phyloP scores from a whole-genome alignment of 1,284 basidiomycete species.

The Takashimella koratensis region DNA sequence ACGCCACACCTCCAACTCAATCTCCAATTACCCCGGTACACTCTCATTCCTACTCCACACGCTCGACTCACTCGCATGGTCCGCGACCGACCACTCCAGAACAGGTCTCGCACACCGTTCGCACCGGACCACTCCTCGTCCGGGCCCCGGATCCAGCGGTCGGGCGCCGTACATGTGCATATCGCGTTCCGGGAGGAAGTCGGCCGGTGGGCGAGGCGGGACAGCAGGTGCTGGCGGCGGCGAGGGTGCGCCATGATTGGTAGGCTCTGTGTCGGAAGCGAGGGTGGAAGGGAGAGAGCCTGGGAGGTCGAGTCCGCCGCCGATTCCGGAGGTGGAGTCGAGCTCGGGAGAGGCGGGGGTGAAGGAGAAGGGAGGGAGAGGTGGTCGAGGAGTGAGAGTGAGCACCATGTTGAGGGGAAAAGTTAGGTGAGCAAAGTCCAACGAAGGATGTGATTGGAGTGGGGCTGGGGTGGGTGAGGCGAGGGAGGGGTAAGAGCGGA shows the following conservation, averaged over 20 bases:
- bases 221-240: conserved; percentile 7
- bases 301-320: too few species aligned
- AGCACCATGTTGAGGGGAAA: conserved; percentile 25
- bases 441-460: neutral
- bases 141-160: conserved; percentile 57
- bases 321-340: too few species aligned
- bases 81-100: conserved; percentile 65
- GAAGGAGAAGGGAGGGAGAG: conserved; percentile 23
- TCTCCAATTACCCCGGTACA: too few species aligned
- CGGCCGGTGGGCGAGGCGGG: conserved; percentile 59
- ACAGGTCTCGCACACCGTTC: conserved; percentile 72
- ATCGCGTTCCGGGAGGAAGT: conserved; percentile 74
- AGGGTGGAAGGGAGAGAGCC: too few species aligned
- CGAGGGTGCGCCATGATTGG: conserved; percentile 1
- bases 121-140: conserved; percentile 69
- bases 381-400: conserved; percentile 21
- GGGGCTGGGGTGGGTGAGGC: neutral
- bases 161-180: conserved; percentile 80
- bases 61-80: conserved; percentile 64
- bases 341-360: conserved; percentile 15
- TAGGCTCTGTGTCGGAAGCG: too few species aligned
- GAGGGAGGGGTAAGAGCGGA: neutral
- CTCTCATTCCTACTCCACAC: too few species aligned
- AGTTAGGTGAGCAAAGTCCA: neutral
- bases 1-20: too few species aligned